phyloP scores from a whole-genome alignment of 2,329 filamentous ascomycete genomes.

The Cladophialophora psammophila region DNA sequence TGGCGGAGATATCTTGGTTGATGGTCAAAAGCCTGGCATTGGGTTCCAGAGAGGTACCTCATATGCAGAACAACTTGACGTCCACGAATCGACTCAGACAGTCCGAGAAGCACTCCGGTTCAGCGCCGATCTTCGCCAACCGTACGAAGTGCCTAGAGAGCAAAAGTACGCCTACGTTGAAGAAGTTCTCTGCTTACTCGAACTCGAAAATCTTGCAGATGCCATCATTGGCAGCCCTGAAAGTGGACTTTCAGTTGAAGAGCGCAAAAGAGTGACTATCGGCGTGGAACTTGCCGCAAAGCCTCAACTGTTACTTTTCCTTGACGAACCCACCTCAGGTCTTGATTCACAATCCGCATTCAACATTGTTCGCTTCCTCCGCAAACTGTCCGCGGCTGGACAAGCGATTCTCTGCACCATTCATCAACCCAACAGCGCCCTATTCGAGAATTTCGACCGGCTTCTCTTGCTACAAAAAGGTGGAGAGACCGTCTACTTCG shows the following conservation, averaged over 20 bases:
- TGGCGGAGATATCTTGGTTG: constrained; percentile 67
- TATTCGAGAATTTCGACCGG: constrained; percentile 89
- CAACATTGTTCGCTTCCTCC: constrained; percentile 68
- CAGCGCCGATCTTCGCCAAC: constrained; percentile 69
- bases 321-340: constrained; percentile 70
- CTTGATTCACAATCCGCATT: constrained; percentile 74
- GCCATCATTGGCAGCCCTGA: constrained; percentile 69
- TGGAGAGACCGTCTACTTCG: constrained; percentile 84
- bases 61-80: constrained; percentile 71
- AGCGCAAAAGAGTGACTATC: constrained; percentile 62
- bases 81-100: constrained; percentile 68
- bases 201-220: constrained; percentile 71
- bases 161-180: constrained; percentile 73
- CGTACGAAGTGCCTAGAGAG: constrained; percentile 62
- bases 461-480: constrained; percentile 79
- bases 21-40: constrained; percentile 64
- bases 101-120: constrained; percentile 73
- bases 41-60: constrained; percentile 70
- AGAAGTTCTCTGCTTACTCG: constrained; percentile 68
- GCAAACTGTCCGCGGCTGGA: constrained; percentile 71
- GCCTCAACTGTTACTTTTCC: constrained; percentile 65
- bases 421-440: constrained; percentile 83
- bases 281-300: constrained; percentile 69
- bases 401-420: constrained; percentile 92
- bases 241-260: constrained; percentile 64